A percentile compares a stretch with the other conserved stretches of the same genome.
phyloP scores from a whole-genome alignment of 371 early-diverging fungal genomes.

The Mycotypha africana region DNA sequence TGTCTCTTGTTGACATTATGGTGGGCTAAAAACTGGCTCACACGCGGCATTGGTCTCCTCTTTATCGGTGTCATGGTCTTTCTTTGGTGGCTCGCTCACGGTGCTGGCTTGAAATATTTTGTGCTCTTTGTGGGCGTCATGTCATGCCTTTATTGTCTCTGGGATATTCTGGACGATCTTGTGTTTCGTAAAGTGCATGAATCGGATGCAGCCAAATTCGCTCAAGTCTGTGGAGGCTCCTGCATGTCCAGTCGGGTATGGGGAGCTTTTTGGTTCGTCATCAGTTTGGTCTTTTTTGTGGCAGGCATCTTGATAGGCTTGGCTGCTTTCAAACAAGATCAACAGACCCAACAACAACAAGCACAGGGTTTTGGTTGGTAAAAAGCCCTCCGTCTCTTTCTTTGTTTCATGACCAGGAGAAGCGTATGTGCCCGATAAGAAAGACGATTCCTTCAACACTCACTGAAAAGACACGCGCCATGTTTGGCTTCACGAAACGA shows the following conservation, averaged over 20 bases:
- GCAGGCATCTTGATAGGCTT: constrained; percentile 77
- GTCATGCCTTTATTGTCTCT: constrained; percentile 85
- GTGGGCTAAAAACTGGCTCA: constrained; percentile 88
- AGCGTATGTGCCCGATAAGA: no score
- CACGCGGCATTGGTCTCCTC: constrained; percentile 73
- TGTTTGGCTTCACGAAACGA: no score
- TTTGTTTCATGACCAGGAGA: no score
- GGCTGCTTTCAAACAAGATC: constrained; percentile 65
- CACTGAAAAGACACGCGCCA: no score
- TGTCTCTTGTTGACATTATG: constrained; percentile 70
- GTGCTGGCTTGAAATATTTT: constrained; percentile 75
- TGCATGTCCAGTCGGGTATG: constrained; percentile 80
- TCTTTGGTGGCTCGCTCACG: constrained; percentile 81
- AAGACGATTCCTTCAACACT: no score
- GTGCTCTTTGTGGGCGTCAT: constrained; percentile 91
- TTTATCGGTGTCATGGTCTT: constrained; percentile 78
- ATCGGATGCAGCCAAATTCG: constrained; percentile 90
- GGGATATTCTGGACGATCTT: constrained; percentile 94
- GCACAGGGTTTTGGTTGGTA: constrained; percentile 30
- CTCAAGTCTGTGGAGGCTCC: constrained; percentile 71
- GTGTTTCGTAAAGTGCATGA: constrained; percentile 86
- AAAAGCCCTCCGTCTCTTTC: no score
- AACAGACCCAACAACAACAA: constrained; percentile 25
- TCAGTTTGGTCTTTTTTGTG: constrained; percentile 75
- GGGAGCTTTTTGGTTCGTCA: constrained; percentile 87